Evolutionary conservation across 1,284 basidiomycete genomes (phyloP).

Genomic region (Phaffia rhodozyma): DNA sequence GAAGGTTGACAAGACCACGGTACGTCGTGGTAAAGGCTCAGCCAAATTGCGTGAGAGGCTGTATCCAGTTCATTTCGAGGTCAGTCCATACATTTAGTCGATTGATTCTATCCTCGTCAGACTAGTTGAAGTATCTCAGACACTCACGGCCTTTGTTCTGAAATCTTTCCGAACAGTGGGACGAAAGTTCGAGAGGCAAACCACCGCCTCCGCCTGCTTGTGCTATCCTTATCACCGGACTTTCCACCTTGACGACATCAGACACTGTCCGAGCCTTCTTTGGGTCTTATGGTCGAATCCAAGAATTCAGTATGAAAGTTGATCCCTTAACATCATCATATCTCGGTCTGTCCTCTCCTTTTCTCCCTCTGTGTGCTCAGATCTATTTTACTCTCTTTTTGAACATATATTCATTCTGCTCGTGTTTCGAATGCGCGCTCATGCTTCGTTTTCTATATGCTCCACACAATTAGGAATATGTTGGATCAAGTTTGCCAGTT

Average conservation of each 20-base stretch:
- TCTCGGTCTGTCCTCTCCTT: slow-evolving; percentile 32
- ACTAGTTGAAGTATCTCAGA: slow-evolving; percentile 12
- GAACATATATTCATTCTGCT: neutral
- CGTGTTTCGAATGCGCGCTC: neutral
- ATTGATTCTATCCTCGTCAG: slow-evolving; percentile 1
- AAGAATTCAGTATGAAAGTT: slow-evolving; percentile 64
- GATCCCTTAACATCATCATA: slow-evolving; percentile 68
- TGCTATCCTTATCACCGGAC: slow-evolving; percentile 58
- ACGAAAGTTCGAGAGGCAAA: slow-evolving; percentile 57
- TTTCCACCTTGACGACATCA: slow-evolving; percentile 60
- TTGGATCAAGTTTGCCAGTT: slow-evolving; percentile 51
- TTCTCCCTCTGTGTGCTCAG: neutral
- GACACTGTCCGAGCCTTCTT: slow-evolving; percentile 58
- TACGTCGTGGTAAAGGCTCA: neutral
- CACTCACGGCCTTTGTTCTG: slow-evolving; percentile 12
- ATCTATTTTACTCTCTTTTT: neutral
- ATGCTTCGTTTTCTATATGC: neutral
- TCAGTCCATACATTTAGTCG: slow-evolving; percentile 12
- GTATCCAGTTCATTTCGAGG: slow-evolving; percentile 29
- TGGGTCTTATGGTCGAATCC: slow-evolving; percentile 51
- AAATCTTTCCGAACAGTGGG: slow-evolving; percentile 45
- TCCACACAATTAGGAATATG: slow-evolving; percentile 48
- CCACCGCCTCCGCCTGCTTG: slow-evolving; percentile 53
- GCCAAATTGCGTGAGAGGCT: slow-evolving; percentile 34
- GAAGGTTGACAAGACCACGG: slow-evolving; percentile 18